Evolutionary conservation across 1,284 basidiomycete genomes (phyloP).

Genomic region (Ceratobasidium sp.): DNA sequence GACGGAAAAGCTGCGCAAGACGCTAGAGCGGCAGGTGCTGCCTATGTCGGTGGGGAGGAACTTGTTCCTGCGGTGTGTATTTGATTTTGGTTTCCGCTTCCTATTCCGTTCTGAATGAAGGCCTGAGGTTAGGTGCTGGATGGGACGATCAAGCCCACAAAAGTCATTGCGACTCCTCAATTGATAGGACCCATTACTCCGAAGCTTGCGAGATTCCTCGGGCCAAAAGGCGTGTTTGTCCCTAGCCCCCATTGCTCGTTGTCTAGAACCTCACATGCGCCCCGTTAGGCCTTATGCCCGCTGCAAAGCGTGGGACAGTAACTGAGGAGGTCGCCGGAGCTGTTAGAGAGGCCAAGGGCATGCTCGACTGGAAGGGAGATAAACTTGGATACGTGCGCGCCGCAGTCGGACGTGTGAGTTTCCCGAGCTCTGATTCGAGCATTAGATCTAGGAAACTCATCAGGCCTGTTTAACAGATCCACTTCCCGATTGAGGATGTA

Average conservation of each 20-base stretch:
- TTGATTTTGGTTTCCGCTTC: background rate
- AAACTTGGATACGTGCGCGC: constrained; percentile 84
- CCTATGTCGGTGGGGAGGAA: constrained; percentile 86
- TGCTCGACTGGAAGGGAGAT: constrained; percentile 93
- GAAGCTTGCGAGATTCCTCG: constrained; percentile 86
- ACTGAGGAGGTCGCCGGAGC: constrained; percentile 85
- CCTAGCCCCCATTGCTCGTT: background rate
- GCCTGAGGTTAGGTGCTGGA: constrained; percentile 62
- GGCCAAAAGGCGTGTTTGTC: constrained; percentile 72
- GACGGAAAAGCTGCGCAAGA: constrained; percentile 79
- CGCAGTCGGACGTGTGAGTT: constrained; percentile 71
- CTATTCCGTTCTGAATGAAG: background rate
- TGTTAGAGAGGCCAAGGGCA: constrained; percentile 80
- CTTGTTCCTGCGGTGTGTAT: constrained; percentile 78
- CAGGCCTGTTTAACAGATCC: constrained; percentile 57
- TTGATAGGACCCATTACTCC: constrained; percentile 82
- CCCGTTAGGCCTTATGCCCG: constrained; percentile 76
- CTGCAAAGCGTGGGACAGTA: constrained; percentile 91
- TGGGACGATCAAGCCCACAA: constrained; percentile 75
- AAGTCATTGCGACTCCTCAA: constrained; percentile 82
- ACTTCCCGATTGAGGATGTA: constrained; percentile 78
- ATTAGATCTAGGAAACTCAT: background rate
- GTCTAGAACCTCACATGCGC: background rate
- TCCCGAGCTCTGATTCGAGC: constrained; percentile 29
- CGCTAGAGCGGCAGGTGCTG: constrained; percentile 81